A percentile compares a stretch with the other conserved stretches of the same genome.
These are phyloP conservation scores for Sugiyamaella smithiae DNA, from an alignment of 805 yeast genomes.

Conservation along the genomic window DNA sequence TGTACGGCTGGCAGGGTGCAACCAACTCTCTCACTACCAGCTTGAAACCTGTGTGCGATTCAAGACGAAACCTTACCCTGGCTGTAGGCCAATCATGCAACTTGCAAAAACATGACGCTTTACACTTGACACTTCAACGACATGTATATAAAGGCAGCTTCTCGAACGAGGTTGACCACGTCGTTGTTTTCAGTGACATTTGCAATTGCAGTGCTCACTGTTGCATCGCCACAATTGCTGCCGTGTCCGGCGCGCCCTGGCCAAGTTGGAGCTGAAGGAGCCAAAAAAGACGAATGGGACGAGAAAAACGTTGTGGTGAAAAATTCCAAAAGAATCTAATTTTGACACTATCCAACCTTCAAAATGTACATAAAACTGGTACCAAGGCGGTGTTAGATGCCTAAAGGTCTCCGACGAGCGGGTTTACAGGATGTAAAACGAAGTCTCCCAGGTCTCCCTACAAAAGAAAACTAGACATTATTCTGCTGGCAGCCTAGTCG, in stretches of 20 bases:
- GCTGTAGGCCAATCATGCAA: conserved; percentile 1
- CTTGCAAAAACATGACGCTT: not conserved
- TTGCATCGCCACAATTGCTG: conserved; percentile 43
- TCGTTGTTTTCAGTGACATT: conserved; percentile 72
- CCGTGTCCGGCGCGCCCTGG: conserved; percentile 33
- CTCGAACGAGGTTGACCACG: conserved; percentile 54
- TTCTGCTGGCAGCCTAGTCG: too few species aligned
- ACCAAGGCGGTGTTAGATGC: too few species aligned
- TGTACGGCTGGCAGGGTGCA: too few species aligned
- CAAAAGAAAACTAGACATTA: too few species aligned
- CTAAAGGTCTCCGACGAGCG: too few species aligned
- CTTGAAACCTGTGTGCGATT: too few species aligned
- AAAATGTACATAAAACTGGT: too few species aligned
- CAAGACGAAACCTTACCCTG: too few species aligned
- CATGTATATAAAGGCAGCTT: conserved; percentile 59
- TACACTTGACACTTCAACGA: not conserved
- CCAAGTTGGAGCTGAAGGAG: conserved; percentile 19
- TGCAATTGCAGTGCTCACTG: conserved; percentile 67
- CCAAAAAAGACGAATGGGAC: conserved; percentile 10
- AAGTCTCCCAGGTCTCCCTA: too few species aligned
- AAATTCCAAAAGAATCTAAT: not conserved
- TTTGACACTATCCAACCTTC: too few species aligned
- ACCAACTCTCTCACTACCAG: too few species aligned
- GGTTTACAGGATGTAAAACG: too few species aligned
- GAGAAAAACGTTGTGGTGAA: conserved; percentile 12